phyloP scores from a whole-genome alignment of 176 grass and related monocot genomes.

The Avena atlantica region DNA sequence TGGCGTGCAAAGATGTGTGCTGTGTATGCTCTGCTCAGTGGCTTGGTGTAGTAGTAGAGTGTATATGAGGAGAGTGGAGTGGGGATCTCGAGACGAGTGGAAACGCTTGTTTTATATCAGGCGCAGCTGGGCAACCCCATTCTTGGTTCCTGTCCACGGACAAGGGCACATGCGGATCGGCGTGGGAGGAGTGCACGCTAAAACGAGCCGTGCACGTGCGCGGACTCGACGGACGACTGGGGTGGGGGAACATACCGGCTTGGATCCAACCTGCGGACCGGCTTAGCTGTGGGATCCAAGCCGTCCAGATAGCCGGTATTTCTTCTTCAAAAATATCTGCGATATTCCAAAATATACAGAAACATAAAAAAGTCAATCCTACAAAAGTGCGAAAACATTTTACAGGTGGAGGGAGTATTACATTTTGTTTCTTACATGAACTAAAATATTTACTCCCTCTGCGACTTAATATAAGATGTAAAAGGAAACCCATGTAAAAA shows the following conservation, averaged over 20 bases:
- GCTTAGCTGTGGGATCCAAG: neutral
- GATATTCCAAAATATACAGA: neutral
- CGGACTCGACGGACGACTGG: neutral
- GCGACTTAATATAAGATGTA: too few species aligned
- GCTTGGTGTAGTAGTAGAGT: neutral
- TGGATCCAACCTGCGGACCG: neutral
- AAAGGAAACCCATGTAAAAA: too few species aligned
- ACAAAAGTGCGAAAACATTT: too few species aligned
- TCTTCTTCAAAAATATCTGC: neutral
- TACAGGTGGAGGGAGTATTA: too few species aligned
- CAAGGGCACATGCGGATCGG: conserved; percentile 32
- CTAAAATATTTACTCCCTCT: too few species aligned
- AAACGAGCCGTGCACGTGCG: conserved; percentile 35
- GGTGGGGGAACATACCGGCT: neutral
- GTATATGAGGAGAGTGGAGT: conserved; percentile 44
- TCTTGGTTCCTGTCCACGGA: conserved; percentile 30
- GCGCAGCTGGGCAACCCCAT: conserved; percentile 17
- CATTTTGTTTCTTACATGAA: too few species aligned
- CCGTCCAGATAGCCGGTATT: neutral
- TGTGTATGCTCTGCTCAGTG: neutral
- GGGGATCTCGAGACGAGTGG: conserved; percentile 46
- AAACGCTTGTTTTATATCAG: conserved; percentile 39
- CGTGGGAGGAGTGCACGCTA: conserved; percentile 11
- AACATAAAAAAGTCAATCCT: too few species aligned
- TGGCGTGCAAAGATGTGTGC: conserved; percentile 17